Base-by-base conservation (phyloP, 371 early-diverging fungal genomes). In the Syncephalis fuscata region DNA sequence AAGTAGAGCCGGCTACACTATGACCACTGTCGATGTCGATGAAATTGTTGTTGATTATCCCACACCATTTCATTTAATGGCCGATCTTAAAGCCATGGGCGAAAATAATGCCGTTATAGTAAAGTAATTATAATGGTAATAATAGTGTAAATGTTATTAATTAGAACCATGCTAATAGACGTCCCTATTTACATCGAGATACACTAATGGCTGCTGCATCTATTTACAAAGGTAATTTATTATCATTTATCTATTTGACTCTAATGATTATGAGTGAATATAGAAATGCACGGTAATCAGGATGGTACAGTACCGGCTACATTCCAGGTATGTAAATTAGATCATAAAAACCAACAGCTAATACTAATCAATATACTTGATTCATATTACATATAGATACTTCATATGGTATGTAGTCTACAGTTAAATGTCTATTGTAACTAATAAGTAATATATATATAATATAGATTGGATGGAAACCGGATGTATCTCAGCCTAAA, bases 301-400 rank as follows among this genome's bases (percentile, higher is more conserved):
- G 94, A 95, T 52, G 93, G 93, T 14, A 62, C 80, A 1, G 71
- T 94, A 21, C 92, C 95, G 4, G 96, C 96, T 9, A 96, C 96
- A 2, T 96, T 94, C 63, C 88, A 90, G 57, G 73, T 92, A 44
- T 67, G 78, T 26, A 83, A 82, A n/a, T n/a, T n/a, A n/a, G n/a
- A n/a, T n/a, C n/a, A n/a, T n/a, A n/a, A n/a, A n/a, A n/a, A n/a
- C n/a, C n/a, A n/a, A n/a, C n/a, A n/a, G n/a, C n/a, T n/a, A 50
- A 71, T 85, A 56, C 73, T 92, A 45, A 51, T 58, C 51, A 20
- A 40, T 44, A 10, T 2, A 16, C 41, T 47, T 27, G 52, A 24
- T 48, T 24, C 48, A 36, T 44, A 47, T 45, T 39, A 37, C 14
- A 44, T 23, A 20, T 37, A 47, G 46, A 40, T 48, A 22, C 14